Conservation (phyloP, 148 eudicot species). For the Talinum fruticosum region DNA sequence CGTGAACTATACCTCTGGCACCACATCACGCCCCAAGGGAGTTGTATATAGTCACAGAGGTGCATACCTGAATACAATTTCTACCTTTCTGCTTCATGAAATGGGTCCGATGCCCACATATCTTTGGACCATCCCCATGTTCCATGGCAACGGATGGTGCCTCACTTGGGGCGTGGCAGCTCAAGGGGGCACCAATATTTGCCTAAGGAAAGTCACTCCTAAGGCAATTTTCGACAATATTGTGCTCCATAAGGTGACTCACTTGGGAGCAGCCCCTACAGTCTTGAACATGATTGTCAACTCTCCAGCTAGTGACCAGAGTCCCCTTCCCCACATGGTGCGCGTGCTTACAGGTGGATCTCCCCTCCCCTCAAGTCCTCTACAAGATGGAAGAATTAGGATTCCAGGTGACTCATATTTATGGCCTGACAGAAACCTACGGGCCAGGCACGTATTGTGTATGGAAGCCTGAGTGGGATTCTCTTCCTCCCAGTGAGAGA, state of each 20-base stretch:
- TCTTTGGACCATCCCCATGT: slow-evolving; percentile 75
- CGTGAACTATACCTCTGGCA: slow-evolving; percentile 68
- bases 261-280: slow-evolving; percentile 70
- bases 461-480: slow-evolving; percentile 75
- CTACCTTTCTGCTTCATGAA: slow-evolving; percentile 56
- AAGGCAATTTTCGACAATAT: slow-evolving; percentile 48
- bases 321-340: slow-evolving; percentile 47
- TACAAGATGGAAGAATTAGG: slow-evolving; percentile 60
- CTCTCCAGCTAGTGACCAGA: slow-evolving; percentile 34
- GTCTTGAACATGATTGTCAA: slow-evolving; percentile 69
- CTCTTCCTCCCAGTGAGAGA: slow-evolving; percentile 41
- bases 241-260: slow-evolving; percentile 43
- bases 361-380: slow-evolving; percentile 54
- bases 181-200: slow-evolving; percentile 57
- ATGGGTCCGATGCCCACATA: slow-evolving; percentile 50
- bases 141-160: slow-evolving; percentile 79
- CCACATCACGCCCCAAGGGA: slow-evolving; percentile 69
- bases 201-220: slow-evolving; percentile 50
- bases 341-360: slow-evolving; percentile 53
- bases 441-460: slow-evolving; percentile 60
- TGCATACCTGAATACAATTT: slow-evolving; percentile 60
- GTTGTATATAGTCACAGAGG: slow-evolving; percentile 66
- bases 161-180: slow-evolving; percentile 70
- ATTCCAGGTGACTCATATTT: slow-evolving; percentile 47
- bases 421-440: slow-evolving; percentile 63